These are phyloP conservation scores for Vigna angularis DNA, from an alignment of 306 rosid species.

Conservation along the genomic window DNA sequence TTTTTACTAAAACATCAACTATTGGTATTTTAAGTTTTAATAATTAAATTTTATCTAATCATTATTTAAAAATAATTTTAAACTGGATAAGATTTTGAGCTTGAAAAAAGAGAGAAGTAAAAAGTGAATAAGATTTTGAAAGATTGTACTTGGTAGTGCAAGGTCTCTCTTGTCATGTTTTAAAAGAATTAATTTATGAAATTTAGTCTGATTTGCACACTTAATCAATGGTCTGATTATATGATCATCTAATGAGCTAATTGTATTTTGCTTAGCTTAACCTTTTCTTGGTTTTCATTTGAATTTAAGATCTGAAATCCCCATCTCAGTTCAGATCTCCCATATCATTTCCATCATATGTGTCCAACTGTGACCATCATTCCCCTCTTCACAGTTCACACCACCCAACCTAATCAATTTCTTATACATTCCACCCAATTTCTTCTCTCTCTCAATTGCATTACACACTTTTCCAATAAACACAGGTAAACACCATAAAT, in stretches of 20 bases:
- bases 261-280: neutral
- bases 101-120: too few species aligned
- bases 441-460: too few species aligned
- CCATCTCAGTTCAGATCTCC: neutral
- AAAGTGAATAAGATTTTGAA: too few species aligned
- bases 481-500: neutral
- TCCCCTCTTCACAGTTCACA: conserved; percentile 21
- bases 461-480: too few species aligned
- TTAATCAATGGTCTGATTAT: neutral
- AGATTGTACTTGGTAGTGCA: too few species aligned
- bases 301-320: neutral
- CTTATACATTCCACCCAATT: conserved; percentile 22
- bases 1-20: too few species aligned
- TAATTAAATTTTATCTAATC: too few species aligned
- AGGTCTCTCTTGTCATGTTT: too few species aligned
- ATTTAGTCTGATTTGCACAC: neutral
- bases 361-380: conserved; percentile 27
- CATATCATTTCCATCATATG: conserved; percentile 5
- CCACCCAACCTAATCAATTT: conserved; percentile 7
- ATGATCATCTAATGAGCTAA: neutral
- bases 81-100: too few species aligned
- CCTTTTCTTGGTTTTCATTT: neutral
- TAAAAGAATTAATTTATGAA: too few species aligned
- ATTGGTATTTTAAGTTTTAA: too few species aligned
- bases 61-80: too few species aligned